phyloP scores from a whole-genome alignment of 1,284 basidiomycete species.

The Uromyces viciae-fabae region DNA sequence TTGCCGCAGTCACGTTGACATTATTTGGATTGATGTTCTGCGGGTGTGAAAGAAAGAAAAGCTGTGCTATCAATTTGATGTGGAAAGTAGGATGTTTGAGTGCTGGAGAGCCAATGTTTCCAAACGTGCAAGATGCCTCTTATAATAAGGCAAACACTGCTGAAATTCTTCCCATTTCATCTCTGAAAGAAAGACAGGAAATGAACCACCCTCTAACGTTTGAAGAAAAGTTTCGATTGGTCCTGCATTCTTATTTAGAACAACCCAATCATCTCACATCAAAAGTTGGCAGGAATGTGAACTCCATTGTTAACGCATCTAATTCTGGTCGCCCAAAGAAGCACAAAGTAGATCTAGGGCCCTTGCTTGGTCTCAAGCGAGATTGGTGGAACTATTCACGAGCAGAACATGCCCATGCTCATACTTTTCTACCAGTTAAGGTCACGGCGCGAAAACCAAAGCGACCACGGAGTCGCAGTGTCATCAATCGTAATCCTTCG shows the following conservation, averaged over 20 bases:
- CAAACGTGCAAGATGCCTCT: neutral
- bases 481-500: neutral
- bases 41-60: slow-evolving; percentile 41
- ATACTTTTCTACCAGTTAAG: neutral
- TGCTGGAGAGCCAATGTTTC: slow-evolving; percentile 41
- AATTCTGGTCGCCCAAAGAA: slow-evolving; percentile 21
- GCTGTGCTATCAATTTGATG: slow-evolving; percentile 43
- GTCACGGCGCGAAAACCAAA: neutral
- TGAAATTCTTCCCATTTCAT: slow-evolving; percentile 22
- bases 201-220: slow-evolving; percentile 16
- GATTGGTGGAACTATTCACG: slow-evolving; percentile 34
- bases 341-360: slow-evolving; percentile 33
- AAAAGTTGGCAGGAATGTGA: neutral
- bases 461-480: slow-evolving; percentile 28
- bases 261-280: slow-evolving; percentile 11
- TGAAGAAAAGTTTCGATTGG: slow-evolving; percentile 24
- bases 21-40: slow-evolving; percentile 38
- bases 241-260: slow-evolving; percentile 24
- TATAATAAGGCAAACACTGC: neutral
- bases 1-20: slow-evolving; percentile 32
- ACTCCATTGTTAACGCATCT: neutral
- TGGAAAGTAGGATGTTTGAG: slow-evolving; percentile 44
- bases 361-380: slow-evolving; percentile 34
- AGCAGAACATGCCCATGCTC: neutral
- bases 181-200: slow-evolving; percentile 30